Conservation (phyloP, 2,329 filamentous ascomycete genomes). For the Aspergillus fijiensis region DNA sequence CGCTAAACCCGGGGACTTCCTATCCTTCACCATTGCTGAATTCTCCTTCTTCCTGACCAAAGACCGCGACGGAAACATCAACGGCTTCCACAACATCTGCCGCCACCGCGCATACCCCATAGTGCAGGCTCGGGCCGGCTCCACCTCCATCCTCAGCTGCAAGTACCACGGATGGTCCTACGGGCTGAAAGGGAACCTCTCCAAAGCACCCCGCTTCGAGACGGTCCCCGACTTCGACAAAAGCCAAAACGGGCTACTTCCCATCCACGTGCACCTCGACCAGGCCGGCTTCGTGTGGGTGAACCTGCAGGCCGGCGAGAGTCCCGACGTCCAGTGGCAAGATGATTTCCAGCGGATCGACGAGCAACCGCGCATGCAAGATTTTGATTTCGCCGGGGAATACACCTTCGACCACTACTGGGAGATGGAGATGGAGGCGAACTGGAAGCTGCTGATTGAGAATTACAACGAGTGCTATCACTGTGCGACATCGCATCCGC, state of each 20-base stretch:
- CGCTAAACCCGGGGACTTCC: constrained; percentile 23
- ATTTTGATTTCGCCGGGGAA: constrained; percentile 23
- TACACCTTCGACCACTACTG: constrained; percentile 26
- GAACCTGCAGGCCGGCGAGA: constrained; percentile 21
- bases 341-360: constrained; percentile 21
- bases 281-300: constrained; percentile 27
- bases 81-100: constrained; percentile 27
- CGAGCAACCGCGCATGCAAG: constrained; percentile 22
- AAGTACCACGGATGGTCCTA: constrained; percentile 31
- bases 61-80: constrained; percentile 12
- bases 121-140: constrained; percentile 17
- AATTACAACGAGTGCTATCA: constrained; percentile 32
- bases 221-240: constrained; percentile 21
- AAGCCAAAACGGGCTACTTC: constrained; percentile 18
- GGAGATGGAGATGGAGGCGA: constrained; percentile 26
- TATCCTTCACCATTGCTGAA: constrained; percentile 10
- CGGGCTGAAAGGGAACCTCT: constrained; percentile 23
- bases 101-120: constrained; percentile 25
- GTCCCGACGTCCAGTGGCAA: constrained; percentile 20
- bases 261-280: constrained; percentile 23
- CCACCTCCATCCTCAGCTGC: constrained; percentile 21
- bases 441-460: constrained; percentile 27
- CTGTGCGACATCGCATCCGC: constrained; percentile 26
- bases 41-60: constrained; percentile 13
- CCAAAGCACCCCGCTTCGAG: constrained; percentile 27